Evolutionary conservation across 129 eudicot species (phyloP), one percentile per base, ranked within the genome.

Genomic region (Helichrysum umbraculigerum): DNA sequence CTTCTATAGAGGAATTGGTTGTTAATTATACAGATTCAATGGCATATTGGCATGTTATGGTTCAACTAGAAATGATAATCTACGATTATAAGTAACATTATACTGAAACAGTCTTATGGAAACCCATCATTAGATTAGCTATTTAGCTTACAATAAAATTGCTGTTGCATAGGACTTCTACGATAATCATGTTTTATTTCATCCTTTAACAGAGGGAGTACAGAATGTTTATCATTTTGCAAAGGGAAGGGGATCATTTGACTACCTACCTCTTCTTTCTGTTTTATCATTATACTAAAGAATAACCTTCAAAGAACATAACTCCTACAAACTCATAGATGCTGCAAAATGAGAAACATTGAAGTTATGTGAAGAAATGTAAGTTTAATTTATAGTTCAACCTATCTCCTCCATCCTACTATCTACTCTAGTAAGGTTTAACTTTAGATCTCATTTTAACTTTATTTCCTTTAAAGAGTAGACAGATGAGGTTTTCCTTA

Each of bases 21-120:
- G 10, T 51, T n/a, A 25, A 7, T 37, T 37, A 37, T 37, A 37
- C 7, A 37, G 41, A 37, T 37, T 37, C 41, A 37, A 6, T 37
- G 41, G 9, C 41, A 25, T 25, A 25, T 25, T 25, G 28, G 28
- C 28, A 39, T 3, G 28, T 25, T 21, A 47, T 28, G 52, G 52
- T 56, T 32, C 52, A 72, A 34, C 52, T 20, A 73, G 35, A 70
- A 39, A 73, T 57, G 56, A 73, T 1, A 73, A 19, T 58, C 21
- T 57, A 57, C 20, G 51, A 58, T 12, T 7, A 7, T 34, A n/a
- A n/a, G n/a, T n/a, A 21, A 73, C n/a, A 1, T 37, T 21, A 73
- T 22, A 39, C 10, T 39, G 44, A 39, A 39, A 39, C 3, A 7
- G 44, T 39, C 44, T 11, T 44, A 52, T 30, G 60, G 15, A 50